Evolutionary conservation across 1,284 basidiomycete genomes (phyloP), one percentile per base, ranked within the genome.

Genomic region (Volvariella surrecta): DNA sequence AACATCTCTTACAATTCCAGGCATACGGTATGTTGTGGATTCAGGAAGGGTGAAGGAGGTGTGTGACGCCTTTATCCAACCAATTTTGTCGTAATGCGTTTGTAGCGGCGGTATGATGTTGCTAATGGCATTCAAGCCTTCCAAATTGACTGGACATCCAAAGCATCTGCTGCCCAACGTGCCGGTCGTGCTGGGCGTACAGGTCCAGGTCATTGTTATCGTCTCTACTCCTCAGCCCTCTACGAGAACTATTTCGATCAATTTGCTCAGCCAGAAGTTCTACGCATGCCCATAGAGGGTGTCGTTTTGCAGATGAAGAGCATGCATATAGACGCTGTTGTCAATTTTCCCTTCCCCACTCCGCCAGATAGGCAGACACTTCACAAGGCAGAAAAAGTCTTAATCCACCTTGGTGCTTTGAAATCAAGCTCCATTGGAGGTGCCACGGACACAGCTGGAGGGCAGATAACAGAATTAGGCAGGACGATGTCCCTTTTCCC

Each of bases 301-400:
- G 82, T 99, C 18, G 91, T 99, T 9, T 71, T 99, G 28, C 92
- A 97, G 63, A 99, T 99, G 96, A 99, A 99, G 72, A 85, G 83
- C 59, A 98, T 99, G 94, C 92, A 97, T 58, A 94, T 99, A 48
- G 94, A 98, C 56, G 76, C 90, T 0, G 92, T 99, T 17, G 74
- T 89, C 54, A 97, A 98, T 63, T 99, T 99, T 61, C 96, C 96
- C 8, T 99, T 99, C 67, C 96, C 96, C 0, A 98, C 96, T 0
- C 85, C 95, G 7, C 96, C 96, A 0, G 89, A 98, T 58, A 77
- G 86, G n/a, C 55, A 63, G 3, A 75, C 81, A 8, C 68, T 99
- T 20, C 74, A 70, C 44, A 84, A 85, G 55, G 93, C 96, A 1
- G 95, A 99, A 62, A 78, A 74, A 34, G 70, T 85, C 2, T 71